Evolutionary conservation across 73 alveolate genomes (phyloP).

Genomic region (Tetrahymena malaccensis): DNA sequence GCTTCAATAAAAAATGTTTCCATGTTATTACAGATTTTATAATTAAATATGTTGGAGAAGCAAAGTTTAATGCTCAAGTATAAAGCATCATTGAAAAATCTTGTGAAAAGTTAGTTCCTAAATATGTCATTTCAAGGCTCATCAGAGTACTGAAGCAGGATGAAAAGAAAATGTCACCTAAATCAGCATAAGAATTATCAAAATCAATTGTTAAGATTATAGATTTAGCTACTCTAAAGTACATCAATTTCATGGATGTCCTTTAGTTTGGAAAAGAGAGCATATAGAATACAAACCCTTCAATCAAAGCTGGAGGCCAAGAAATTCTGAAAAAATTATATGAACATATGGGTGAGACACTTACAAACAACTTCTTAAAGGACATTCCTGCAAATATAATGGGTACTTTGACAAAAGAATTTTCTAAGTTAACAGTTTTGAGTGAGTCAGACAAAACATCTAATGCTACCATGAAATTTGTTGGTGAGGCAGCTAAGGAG

Average conservation of each 20-base stretch:
- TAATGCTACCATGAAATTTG: constrained; percentile 9
- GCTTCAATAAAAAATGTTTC: constrained; percentile 23
- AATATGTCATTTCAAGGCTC: neutral
- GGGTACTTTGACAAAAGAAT: constrained; percentile 18
- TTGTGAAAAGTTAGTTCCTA: constrained; percentile 26
- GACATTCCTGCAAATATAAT: constrained; percentile 7
- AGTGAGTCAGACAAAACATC: neutral
- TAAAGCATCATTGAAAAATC: constrained; percentile 11
- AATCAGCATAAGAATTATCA: constrained; percentile 6
- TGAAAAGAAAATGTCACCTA: constrained; percentile 10
- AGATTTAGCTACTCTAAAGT: constrained; percentile 12
- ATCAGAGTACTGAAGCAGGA: constrained; percentile 5
- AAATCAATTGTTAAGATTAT: neutral
- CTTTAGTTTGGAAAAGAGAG: constrained; percentile 25
- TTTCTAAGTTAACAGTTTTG: constrained; percentile 10
- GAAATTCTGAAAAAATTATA: constrained; percentile 17
- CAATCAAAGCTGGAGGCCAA: constrained; percentile 1
- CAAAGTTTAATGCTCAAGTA: constrained; percentile 19
- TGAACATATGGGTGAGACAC: constrained; percentile 16
- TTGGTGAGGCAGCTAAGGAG: constrained; percentile 30
- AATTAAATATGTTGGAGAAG: constrained; percentile 16
- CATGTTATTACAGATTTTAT: constrained; percentile 3
- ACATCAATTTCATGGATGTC: constrained; percentile 5
- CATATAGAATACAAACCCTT: constrained; percentile 5
- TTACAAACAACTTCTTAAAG: neutral